These are phyloP conservation scores for Willaertia magna DNA, from an alignment of 208 protist species.

Conservation along the genomic window DNA sequence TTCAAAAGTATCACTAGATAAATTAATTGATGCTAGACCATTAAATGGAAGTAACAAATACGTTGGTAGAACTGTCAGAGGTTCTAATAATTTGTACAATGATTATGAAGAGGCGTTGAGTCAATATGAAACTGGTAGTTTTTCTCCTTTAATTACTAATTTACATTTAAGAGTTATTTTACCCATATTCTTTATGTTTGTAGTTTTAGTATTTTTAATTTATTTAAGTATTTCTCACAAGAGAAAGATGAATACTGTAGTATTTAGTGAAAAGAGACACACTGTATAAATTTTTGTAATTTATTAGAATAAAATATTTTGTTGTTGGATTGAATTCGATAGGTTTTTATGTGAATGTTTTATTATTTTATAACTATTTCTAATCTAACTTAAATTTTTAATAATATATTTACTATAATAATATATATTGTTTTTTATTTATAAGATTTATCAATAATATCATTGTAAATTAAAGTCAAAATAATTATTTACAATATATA, in stretches of 20 bases:
- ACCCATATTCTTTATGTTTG: neutral
- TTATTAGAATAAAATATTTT: too few species aligned
- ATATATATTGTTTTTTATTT: too few species aligned
- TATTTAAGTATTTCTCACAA: neutral
- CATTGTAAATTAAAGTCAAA: too few species aligned
- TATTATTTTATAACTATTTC: too few species aligned
- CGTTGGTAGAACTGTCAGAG: neutral
- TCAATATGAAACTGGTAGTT: neutral
- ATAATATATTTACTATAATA: too few species aligned
- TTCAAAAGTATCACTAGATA: neutral
- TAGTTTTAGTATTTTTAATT: neutral
- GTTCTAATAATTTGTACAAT: too few species aligned
- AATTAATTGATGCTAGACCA: neutral
- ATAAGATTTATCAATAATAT: too few species aligned
- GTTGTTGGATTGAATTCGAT: too few species aligned
- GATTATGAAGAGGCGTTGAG: neutral
- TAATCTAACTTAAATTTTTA: too few species aligned
- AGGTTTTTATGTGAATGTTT: too few species aligned
- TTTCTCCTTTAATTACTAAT: neutral
- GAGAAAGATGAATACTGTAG: neutral
- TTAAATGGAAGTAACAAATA: neutral
- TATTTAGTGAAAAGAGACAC: neutral
- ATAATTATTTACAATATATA: too few species aligned
- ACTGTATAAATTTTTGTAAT: neutral
- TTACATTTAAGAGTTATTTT: neutral